A percentile compares a stretch with the other conserved stretches of the same genome.
These are phyloP conservation scores for Aspergillus saccharolyticus DNA, from an alignment of 495 filamentous ascomycete genomes.

Conservation along the genomic window DNA sequence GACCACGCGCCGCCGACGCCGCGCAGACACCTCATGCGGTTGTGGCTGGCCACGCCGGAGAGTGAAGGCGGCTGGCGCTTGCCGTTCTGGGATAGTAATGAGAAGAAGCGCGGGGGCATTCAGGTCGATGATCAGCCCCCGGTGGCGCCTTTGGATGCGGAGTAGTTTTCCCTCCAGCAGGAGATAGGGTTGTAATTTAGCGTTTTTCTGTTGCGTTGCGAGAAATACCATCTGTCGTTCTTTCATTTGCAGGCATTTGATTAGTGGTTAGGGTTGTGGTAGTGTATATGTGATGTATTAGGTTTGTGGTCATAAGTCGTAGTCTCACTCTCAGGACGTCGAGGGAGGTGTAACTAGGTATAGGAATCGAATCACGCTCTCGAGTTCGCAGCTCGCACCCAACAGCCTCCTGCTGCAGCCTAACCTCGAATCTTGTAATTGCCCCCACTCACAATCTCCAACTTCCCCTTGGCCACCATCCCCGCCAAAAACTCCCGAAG, in stretches of 20 bases:
- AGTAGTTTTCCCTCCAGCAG: slow-evolving; percentile 37
- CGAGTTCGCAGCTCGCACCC: no score
- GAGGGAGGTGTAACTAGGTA: no score
- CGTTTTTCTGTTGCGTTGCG: neutral
- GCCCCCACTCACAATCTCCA: slow-evolving; percentile 67
- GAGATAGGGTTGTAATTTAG: neutral
- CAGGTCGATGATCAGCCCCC: slow-evolving; percentile 77
- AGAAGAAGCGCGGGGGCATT: slow-evolving; percentile 82
- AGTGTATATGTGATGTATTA: no score
- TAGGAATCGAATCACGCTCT: no score
- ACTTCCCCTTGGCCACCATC: slow-evolving; percentile 64
- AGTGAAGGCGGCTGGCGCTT: slow-evolving; percentile 79
- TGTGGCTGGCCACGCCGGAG: slow-evolving; percentile 81
- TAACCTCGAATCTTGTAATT: slow-evolving; percentile 66
- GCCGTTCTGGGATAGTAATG: slow-evolving; percentile 71
- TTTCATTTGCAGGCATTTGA: no score
- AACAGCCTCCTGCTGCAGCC: no score
- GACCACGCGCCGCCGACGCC: slow-evolving; percentile 61
- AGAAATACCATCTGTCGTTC: no score
- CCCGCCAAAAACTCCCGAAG: slow-evolving; percentile 70
- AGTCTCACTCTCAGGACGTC: no score
- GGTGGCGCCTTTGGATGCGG: slow-evolving; percentile 63
- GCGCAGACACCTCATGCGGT: slow-evolving; percentile 71
- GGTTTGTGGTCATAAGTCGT: no score
- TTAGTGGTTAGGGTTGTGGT: no score